These are phyloP conservation scores for Piromyces finnis DNA, from an alignment of 192 early-diverging fungal species.

Conservation along the genomic window DNA sequence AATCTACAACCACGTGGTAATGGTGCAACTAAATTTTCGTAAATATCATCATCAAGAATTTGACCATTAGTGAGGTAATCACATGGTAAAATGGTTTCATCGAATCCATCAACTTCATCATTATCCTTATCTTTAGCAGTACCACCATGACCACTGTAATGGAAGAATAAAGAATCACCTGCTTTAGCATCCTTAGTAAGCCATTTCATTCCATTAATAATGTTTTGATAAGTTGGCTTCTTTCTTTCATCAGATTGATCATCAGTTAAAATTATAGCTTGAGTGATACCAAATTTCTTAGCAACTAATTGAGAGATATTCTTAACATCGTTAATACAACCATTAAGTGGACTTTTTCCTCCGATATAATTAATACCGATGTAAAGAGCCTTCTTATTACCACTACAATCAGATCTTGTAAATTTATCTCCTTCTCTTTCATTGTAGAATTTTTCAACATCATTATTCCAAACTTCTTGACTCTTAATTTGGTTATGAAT, in stretches of 20 bases:
- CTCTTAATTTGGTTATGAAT: not conserved
- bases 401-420: not conserved
- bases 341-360: slow-evolving; percentile 2
- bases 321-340: slow-evolving; percentile 71
- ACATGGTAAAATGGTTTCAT: slow-evolving; percentile 17
- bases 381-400: not conserved
- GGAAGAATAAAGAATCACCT: slow-evolving; percentile 46
- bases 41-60: slow-evolving; percentile 18
- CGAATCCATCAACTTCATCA: slow-evolving; percentile 13
- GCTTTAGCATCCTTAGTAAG: not conserved
- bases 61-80: slow-evolving; percentile 9
- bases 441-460: not conserved
- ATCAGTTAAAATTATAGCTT: slow-evolving; percentile 47
- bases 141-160: slow-evolving; percentile 22
- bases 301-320: slow-evolving; percentile 57
- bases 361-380: not conserved
- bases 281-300: slow-evolving; percentile 33
- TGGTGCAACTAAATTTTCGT: slow-evolving; percentile 10
- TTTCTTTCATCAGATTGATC: slow-evolving; percentile 34
- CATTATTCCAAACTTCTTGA: not conserved
- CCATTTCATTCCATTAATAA: slow-evolving; percentile 1
- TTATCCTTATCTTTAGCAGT: slow-evolving; percentile 11
- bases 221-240: slow-evolving; percentile 9
- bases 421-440: not conserved
- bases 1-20: slow-evolving; percentile 45